phyloP scores from a whole-genome alignment of 2,329 filamentous ascomycete species.

The Talaromyces atroroseus region DNA sequence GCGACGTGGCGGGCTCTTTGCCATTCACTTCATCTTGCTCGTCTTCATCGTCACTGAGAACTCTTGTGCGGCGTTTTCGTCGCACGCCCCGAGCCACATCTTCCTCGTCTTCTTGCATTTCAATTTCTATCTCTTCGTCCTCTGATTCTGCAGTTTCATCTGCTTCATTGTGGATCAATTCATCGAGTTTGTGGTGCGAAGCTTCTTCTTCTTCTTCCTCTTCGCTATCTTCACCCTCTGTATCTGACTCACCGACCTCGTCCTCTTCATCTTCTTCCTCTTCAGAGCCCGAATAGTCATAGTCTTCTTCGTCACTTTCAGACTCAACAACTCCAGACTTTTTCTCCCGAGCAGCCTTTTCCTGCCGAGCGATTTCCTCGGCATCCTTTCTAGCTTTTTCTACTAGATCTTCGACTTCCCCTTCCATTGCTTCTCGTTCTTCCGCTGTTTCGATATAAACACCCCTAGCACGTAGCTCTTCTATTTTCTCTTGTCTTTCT shows the following conservation, averaged over 20 bases:
- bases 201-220: slow-evolving; percentile 18
- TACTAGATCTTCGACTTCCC: slow-evolving; percentile 80
- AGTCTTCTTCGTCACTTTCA: slow-evolving; percentile 44
- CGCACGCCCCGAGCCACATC: slow-evolving; percentile 40
- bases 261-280: slow-evolving; percentile 35
- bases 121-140: slow-evolving; percentile 20
- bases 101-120: slow-evolving; percentile 37
- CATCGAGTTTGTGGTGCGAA: slow-evolving; percentile 28
- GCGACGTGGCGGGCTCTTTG: slow-evolving; percentile 5
- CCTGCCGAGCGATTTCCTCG: slow-evolving; percentile 68
- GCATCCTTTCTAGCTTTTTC: slow-evolving; percentile 78
- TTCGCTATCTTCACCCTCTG: slow-evolving; percentile 17
- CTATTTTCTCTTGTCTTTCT: slow-evolving; percentile 71
- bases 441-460: slow-evolving; percentile 77
- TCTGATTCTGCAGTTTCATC: slow-evolving; percentile 43
- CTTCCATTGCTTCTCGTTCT: slow-evolving; percentile 75
- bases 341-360: slow-evolving; percentile 67
- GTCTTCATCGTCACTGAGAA: slow-evolving; percentile 62
- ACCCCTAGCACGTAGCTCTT: slow-evolving; percentile 71
- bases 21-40: slow-evolving; percentile 23
- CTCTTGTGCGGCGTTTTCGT: slow-evolving; percentile 47
- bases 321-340: slow-evolving; percentile 52
- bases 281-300: slow-evolving; percentile 44
- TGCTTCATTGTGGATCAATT: slow-evolving; percentile 23
- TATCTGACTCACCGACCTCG: slow-evolving; percentile 23